Evolutionary conservation across 768 basidiomycete species (phyloP).

Genomic region (Leucocoprinus birnbaumii): DNA sequence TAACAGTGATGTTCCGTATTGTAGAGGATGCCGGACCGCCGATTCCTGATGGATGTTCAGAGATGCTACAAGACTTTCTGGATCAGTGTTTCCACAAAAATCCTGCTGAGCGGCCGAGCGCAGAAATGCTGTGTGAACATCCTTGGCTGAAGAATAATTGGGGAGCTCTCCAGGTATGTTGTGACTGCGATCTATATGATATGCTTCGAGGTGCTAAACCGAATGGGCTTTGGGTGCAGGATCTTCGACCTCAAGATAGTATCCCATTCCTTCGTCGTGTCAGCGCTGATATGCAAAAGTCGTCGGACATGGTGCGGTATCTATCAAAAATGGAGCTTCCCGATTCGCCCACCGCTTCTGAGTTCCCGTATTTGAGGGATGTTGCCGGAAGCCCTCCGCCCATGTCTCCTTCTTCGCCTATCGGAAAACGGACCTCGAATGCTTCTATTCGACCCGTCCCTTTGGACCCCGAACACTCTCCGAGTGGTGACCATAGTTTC

Average conservation of each 20-base stretch:
- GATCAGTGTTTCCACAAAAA: constrained; percentile 90
- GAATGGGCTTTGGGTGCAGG: constrained; percentile 33
- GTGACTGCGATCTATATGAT: not conserved
- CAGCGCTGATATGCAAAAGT: constrained; percentile 80
- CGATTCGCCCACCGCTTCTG: constrained; percentile 37
- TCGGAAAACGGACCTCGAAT: constrained; percentile 37
- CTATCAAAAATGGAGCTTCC: constrained; percentile 44
- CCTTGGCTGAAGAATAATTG: constrained; percentile 85
- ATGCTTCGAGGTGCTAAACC: not conserved
- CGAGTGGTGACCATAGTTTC: constrained; percentile 77
- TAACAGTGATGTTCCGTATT: constrained; percentile 91
- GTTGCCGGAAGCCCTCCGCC: constrained; percentile 24
- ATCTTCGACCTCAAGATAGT: constrained; percentile 88
- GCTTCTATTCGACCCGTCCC: constrained; percentile 32
- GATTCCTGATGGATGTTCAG: constrained; percentile 76
- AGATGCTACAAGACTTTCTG: constrained; percentile 77
- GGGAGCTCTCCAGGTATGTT: constrained; percentile 70
- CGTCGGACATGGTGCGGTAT: constrained; percentile 58
- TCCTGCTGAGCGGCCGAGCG: constrained; percentile 77
- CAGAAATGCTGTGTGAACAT: constrained; percentile 85
- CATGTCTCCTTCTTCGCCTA: constrained; percentile 30
- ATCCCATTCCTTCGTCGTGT: constrained; percentile 93
- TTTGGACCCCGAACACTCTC: constrained; percentile 50
- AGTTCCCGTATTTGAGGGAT: constrained; percentile 28
- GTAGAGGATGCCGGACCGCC: constrained; percentile 92